Evolutionary conservation across 2,329 filamentous ascomycete species (phyloP).

Genomic region (Trichoderma brevicompactum): DNA sequence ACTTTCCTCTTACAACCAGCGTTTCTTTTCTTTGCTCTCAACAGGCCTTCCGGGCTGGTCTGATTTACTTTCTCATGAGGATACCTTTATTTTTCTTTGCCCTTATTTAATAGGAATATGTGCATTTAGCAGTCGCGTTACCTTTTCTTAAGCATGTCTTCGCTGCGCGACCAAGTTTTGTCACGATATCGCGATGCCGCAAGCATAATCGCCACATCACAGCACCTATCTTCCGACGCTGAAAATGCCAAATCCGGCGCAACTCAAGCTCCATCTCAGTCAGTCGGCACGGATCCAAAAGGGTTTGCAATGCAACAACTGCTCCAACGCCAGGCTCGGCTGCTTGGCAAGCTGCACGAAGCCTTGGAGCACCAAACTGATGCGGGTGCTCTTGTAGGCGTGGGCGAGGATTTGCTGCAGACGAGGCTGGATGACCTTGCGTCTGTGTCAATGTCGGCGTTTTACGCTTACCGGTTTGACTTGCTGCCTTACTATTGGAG

Average conservation of each 20-base stretch:
- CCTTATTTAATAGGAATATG: neutral
- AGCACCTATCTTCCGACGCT: neutral
- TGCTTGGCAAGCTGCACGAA: slow-evolving; percentile 35
- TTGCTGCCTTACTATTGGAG: slow-evolving; percentile 71
- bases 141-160: slow-evolving; percentile 31
- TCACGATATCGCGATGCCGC: slow-evolving; percentile 36
- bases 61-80: neutral
- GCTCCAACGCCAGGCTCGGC: slow-evolving; percentile 39
- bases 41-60: too few relatives aligned
- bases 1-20: neutral
- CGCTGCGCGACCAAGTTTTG: slow-evolving; percentile 33
- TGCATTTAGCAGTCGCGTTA: neutral
- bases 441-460: slow-evolving; percentile 63
- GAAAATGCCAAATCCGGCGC: neutral
- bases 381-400: neutral
- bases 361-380: slow-evolving; percentile 2
- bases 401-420: slow-evolving; percentile 38
- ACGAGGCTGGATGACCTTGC: slow-evolving; percentile 60
- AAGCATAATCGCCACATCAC: slow-evolving; percentile 29
- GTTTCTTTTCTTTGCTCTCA: neutral
- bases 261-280: neutral
- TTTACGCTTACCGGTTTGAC: slow-evolving; percentile 72
- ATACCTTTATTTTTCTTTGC: neutral
- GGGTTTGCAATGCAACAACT: slow-evolving; percentile 36
- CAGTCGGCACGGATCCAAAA: slow-evolving; percentile 12